These are phyloP conservation scores for Penicillium angulare DNA, from an alignment of 495 filamentous ascomycete species.

Conservation along the genomic window DNA sequence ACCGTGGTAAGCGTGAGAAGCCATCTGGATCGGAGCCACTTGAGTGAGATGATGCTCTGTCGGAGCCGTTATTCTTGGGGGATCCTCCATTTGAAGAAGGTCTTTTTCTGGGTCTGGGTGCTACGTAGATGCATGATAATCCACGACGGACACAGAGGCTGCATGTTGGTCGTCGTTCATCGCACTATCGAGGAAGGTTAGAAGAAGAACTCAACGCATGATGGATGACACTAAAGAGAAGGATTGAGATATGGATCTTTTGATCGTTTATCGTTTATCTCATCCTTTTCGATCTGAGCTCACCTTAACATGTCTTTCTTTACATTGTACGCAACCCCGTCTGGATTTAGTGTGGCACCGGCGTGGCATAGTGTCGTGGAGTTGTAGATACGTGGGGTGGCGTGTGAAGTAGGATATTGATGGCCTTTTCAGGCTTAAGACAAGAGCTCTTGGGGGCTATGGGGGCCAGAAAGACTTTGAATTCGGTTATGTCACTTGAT, in stretches of 20 bases:
- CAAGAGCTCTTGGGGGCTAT: not conserved
- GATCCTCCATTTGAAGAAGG: not conserved
- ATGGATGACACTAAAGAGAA: not conserved
- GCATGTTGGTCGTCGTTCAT: conserved; percentile 10
- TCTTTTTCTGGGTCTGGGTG: conserved; percentile 8
- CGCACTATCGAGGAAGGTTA: conserved; percentile 4
- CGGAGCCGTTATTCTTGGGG: not conserved
- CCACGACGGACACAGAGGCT: conserved; percentile 9
- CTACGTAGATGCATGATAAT: conserved; percentile 8
- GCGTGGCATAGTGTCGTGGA: conserved; percentile 10
- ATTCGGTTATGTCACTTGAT: not conserved
- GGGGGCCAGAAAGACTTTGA: not conserved
- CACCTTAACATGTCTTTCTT: conserved; percentile 16
- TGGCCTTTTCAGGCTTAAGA: not conserved
- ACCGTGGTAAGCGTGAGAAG: conserved; percentile 1
- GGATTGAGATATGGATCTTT: not conserved
- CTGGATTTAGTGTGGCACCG: conserved; percentile 16
- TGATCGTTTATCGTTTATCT: too few relatives aligned
- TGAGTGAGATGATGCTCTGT: not conserved
- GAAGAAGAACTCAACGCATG: not conserved
- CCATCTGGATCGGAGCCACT: not conserved
- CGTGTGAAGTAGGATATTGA: not conserved
- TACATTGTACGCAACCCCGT: conserved; percentile 13
- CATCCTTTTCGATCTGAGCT: too few relatives aligned
- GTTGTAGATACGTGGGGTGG: not conserved